Evolutionary conservation across 2,329 filamentous ascomycete genomes (phyloP), one percentile per base, ranked within the genome.

Genomic region (Aureobasidium sp.): DNA sequence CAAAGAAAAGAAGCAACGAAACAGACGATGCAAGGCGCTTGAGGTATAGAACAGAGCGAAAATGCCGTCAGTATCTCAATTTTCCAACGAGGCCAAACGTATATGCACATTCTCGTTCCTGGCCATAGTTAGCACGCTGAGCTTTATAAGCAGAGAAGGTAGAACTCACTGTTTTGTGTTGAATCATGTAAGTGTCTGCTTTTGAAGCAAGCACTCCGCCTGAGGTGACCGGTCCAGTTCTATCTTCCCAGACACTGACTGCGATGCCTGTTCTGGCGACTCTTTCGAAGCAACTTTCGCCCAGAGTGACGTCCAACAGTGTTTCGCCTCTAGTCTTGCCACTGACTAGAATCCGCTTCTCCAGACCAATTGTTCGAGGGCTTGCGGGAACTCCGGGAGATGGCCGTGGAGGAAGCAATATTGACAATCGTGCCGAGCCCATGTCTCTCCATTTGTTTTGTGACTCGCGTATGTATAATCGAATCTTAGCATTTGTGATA

Each of bases 361-460:
- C 89, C 66, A 88, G 77, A 79, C 66, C 74, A 68, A 82, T 83
- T 44, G 63, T 74, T 65, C 63, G 65, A 17, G 76, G 73, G 25
- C 70, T 69, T 8, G 75, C 75, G 5, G 75, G 74, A 65, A 69
- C 55, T 64, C 71, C 67, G 41, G 66, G 72, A 49, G 67, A 71
- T 52, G 70, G 62, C 20, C 74, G 72, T 57, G 81, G 87, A n/a
- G 90, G 89, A 20, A 86, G 84, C 72, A 91, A 86, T 69, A 99
- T 91, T 17, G 89, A 90, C 64, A 99, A 78, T 41, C 86, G 82
- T 64, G 91, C 95, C 68, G 90, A 87, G 66, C 94, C 93, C 78
- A 92, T 86, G 72, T 97, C 92, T 64, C 91, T 87, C 94, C 94
- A 99, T 72, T 93, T 93, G 55, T 85, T 85, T 1, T 84, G 80